Percentiles rank a stretch among this genome's conserved stretches.
Conservation (phyloP, 768 basidiomycete genomes). For the Cystofilobasidium ferigula region DNA sequence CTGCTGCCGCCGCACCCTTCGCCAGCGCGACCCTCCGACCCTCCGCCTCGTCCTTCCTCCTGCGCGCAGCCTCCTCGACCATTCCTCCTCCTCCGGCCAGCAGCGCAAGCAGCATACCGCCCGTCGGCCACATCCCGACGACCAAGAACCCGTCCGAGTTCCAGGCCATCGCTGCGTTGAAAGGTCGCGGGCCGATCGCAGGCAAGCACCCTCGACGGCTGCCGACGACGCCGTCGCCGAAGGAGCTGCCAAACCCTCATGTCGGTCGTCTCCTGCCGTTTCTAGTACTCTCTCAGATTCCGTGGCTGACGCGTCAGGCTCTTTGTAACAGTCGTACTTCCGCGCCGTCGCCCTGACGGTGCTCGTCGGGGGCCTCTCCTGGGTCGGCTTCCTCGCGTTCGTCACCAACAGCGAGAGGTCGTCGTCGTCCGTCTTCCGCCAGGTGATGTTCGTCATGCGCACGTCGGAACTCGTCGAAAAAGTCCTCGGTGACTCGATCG, state of each 20-base stretch:
- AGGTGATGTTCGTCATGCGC: slow-evolving; percentile 20
- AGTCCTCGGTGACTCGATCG: slow-evolving; percentile 4
- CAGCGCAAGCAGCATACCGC: background rate
- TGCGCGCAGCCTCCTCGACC: background rate
- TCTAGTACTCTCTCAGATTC: background rate
- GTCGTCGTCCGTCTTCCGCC: slow-evolving; percentile 22
- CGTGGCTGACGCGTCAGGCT: background rate
- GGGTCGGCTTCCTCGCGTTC: slow-evolving; percentile 16
- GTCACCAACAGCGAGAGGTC: slow-evolving; percentile 23
- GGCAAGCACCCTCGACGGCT: background rate
- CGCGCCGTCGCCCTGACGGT: background rate
- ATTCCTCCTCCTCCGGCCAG: background rate
- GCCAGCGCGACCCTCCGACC: too few relatives aligned
- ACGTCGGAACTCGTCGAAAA: slow-evolving; percentile 2
- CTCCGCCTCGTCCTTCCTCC: background rate
- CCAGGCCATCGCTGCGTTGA: background rate
- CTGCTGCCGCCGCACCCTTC: too few relatives aligned
- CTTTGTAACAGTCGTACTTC: background rate
- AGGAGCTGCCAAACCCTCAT: background rate
- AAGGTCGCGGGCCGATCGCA: background rate
- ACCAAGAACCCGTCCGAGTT: background rate
- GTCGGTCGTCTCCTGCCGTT: background rate
- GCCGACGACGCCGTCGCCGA: background rate
- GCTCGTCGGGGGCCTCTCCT: background rate
- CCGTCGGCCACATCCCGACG: background rate